Evolutionary conservation across 352 stramenopile genomes (phyloP).

Genomic region (Globisporangium echinulatum): DNA sequence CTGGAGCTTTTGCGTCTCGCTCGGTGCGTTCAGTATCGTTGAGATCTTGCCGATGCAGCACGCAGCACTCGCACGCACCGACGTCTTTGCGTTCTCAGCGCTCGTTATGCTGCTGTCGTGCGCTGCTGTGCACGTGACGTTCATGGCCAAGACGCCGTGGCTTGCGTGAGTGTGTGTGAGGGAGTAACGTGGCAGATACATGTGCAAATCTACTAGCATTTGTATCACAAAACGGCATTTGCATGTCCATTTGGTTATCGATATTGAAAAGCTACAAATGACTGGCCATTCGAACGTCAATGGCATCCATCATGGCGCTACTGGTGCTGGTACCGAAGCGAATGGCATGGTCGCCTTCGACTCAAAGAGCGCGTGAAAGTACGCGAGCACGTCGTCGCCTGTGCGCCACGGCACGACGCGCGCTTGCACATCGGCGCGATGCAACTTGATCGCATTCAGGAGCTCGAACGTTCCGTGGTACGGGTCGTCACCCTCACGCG

Average conservation of each 20-base stretch:
- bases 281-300: not conserved
- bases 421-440: conserved; percentile 25
- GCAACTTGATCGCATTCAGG: conserved; percentile 25
- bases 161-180: conserved; percentile 12
- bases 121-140: conserved; percentile 40
- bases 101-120: conserved; percentile 44
- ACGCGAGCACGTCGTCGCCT: conserved; percentile 38
- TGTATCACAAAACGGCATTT: not conserved
- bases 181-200: too few species aligned
- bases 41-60: conserved; percentile 33
- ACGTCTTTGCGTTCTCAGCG: conserved; percentile 39
- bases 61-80: conserved; percentile 25
- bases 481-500: conserved; percentile 22
- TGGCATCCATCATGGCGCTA: not conserved
- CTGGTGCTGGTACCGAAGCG: not conserved
- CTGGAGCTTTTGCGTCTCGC: conserved; percentile 60
- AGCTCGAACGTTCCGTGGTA: conserved; percentile 27
- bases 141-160: conserved; percentile 56
- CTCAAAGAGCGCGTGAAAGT: conserved; percentile 24
- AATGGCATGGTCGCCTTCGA: not conserved
- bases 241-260: not conserved
- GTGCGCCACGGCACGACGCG: conserved; percentile 41
- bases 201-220: not conserved
- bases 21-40: conserved; percentile 38
- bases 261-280: too few species aligned